A percentile compares a stretch with the other conserved stretches of the same genome.
phyloP scores from a whole-genome alignment of 2,329 filamentous ascomycete genomes.

The Botrytis squamosa region DNA sequence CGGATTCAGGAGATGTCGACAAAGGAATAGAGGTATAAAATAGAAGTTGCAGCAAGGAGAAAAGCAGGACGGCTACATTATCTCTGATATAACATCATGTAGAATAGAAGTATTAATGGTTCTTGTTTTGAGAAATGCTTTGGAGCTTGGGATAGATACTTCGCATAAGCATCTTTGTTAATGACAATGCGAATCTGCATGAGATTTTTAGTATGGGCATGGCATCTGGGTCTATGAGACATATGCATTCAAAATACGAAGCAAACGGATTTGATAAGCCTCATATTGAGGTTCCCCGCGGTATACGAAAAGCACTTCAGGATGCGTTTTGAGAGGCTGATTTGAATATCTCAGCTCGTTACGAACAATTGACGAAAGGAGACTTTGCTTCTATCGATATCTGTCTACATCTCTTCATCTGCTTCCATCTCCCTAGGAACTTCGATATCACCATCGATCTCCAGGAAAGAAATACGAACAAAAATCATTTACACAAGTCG shows the following conservation, averaged over 20 bases:
- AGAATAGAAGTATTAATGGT: neutral
- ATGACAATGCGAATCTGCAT: neutral
- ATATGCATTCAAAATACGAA: neutral
- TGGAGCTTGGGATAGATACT: neutral
- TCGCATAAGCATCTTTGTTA: neutral
- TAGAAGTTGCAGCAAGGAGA: neutral
- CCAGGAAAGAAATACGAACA: neutral
- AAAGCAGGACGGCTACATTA: neutral
- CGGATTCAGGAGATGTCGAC: neutral
- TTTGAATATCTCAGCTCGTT: neutral
- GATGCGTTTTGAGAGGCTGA: neutral
- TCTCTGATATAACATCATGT: neutral
- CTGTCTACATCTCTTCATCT: neutral
- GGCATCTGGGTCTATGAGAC: neutral
- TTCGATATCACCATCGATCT: too few relatives aligned
- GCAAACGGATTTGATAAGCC: neutral
- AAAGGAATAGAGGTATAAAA: neutral
- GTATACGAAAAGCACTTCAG: neutral
- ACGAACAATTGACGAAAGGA: neutral
- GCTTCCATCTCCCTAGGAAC: neutral
- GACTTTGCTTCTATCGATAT: neutral
- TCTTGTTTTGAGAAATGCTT: neutral
- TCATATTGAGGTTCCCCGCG: neutral
- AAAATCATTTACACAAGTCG: fast-evolving
- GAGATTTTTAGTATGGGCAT: neutral